phyloP scores from a whole-genome alignment of 176 grass and related monocot species.

The Eleusine indica region DNA sequence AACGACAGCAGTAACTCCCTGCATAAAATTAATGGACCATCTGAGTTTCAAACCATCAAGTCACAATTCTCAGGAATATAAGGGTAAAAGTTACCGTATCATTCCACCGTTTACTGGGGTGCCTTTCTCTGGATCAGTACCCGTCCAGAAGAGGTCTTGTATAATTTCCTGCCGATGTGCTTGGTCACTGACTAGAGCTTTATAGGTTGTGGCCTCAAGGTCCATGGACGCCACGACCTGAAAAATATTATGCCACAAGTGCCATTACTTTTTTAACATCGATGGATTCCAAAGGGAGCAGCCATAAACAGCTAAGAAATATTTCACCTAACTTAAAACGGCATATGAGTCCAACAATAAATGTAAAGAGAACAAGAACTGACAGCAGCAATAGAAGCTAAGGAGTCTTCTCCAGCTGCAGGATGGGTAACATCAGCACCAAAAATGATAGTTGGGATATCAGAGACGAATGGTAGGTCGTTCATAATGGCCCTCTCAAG shows the following conservation, averaged over 20 bases:
- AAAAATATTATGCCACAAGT: background rate
- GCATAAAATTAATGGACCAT: slow-evolving; percentile 15
- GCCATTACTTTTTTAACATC: background rate
- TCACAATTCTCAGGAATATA: too few species aligned
- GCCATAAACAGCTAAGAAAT: too few species aligned
- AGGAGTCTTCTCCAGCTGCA: slow-evolving; percentile 61
- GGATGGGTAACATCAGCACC: slow-evolving; percentile 90
- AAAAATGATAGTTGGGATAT: slow-evolving; percentile 65
- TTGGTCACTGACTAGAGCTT: slow-evolving; percentile 73
- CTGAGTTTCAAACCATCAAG: too few species aligned
- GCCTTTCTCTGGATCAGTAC: slow-evolving; percentile 34
- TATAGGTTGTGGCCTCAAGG: slow-evolving; percentile 69
- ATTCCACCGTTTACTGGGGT: too few species aligned
- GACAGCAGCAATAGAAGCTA: slow-evolving; percentile 69
- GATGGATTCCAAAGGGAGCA: too few species aligned
- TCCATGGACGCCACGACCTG: slow-evolving; percentile 92
- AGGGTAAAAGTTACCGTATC: too few species aligned
- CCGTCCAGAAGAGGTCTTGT: slow-evolving; percentile 58
- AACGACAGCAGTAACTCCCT: slow-evolving; percentile 66
- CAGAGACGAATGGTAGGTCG: slow-evolving; percentile 46
- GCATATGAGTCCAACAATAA: background rate
- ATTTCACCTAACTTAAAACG: background rate
- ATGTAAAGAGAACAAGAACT: slow-evolving; percentile 15
- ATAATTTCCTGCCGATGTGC: slow-evolving; percentile 70
- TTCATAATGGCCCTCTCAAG: slow-evolving; percentile 39